These are phyloP conservation scores for Pseudopyrenochaeta lycopersici DNA, from an alignment of 2,329 filamentous ascomycete genomes.

Conservation along the genomic window DNA sequence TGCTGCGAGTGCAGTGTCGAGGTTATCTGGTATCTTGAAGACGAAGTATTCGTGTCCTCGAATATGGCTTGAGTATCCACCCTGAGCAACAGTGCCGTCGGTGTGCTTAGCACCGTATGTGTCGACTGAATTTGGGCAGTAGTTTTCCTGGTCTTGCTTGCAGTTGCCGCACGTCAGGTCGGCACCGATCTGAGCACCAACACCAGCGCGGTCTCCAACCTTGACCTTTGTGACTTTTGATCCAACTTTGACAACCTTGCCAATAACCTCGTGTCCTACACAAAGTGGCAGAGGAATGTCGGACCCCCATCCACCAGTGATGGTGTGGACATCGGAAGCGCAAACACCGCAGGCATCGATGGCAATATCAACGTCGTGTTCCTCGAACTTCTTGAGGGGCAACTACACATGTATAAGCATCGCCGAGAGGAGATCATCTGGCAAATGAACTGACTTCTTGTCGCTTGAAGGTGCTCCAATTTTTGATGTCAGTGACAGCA, in stretches of 20 bases:
- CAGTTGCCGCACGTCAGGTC: constrained; percentile 61
- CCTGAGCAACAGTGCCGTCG: constrained; percentile 70
- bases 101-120: constrained; percentile 61
- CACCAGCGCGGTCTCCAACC: constrained; percentile 57
- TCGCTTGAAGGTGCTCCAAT: constrained; percentile 68
- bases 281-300: constrained; percentile 69
- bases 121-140: constrained; percentile 60
- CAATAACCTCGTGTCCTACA: constrained; percentile 71
- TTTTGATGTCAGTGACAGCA: constrained; percentile 64
- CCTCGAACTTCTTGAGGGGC: constrained; percentile 84
- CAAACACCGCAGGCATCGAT: constrained; percentile 69
- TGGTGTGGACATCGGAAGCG: constrained; percentile 59
- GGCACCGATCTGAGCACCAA: constrained; percentile 60
- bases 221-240: constrained; percentile 61
- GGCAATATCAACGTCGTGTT: constrained; percentile 87
- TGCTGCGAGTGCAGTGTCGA: constrained; percentile 69
- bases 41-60: constrained; percentile 79
- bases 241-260: constrained; percentile 60
- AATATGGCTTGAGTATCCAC: constrained; percentile 73
- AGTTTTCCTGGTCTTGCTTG: constrained; percentile 63
- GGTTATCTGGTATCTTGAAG: constrained; percentile 78
- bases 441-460: constrained; percentile 55
- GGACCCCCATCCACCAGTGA: constrained; percentile 68
- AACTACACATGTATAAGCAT: constrained; percentile 61
- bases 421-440: background rate